phyloP scores from a whole-genome alignment of 345 rosid species.

The Crucihimalaya himalaica region DNA sequence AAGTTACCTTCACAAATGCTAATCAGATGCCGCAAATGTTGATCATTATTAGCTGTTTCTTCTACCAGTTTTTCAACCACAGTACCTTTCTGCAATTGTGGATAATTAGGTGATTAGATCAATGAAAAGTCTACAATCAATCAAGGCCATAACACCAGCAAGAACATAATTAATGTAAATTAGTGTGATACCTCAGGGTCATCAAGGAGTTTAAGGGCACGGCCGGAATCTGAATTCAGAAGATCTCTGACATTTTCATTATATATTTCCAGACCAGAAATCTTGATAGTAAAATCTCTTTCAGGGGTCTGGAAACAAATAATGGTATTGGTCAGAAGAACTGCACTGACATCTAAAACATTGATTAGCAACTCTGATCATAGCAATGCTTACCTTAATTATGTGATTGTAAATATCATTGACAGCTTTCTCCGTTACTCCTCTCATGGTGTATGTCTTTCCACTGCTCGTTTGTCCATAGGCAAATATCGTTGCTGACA shows the following conservation, averaged over 20 bases:
- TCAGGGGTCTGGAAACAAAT: slow-evolving; percentile 75
- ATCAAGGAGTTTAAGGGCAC: slow-evolving; percentile 93
- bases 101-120: slow-evolving; percentile 2
- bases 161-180: not conserved
- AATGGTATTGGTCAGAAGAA: slow-evolving; percentile 16
- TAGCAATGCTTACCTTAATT: slow-evolving; percentile 54
- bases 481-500: slow-evolving; percentile 94
- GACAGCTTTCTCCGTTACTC: slow-evolving; percentile 98
- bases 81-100: slow-evolving; percentile 80
- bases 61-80: slow-evolving; percentile 95
- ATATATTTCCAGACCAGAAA: slow-evolving; percentile 95
- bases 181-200: slow-evolving; percentile 86
- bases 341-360: slow-evolving; percentile 8
- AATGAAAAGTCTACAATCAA: not conserved
- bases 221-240: slow-evolving; percentile 88
- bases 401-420: slow-evolving; percentile 89
- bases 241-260: slow-evolving; percentile 95
- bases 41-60: slow-evolving; percentile 77
- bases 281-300: slow-evolving; percentile 90
- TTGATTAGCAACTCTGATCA: slow-evolving; percentile 3
- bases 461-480: slow-evolving; percentile 99
- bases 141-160: slow-evolving; percentile 18
- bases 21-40: slow-evolving; percentile 82
- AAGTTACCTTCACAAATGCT: slow-evolving; percentile 88
- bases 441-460: slow-evolving; percentile 97